Evolutionary conservation across 495 filamentous ascomycete species (phyloP).

Genomic region (Daldinia concentrica): DNA sequence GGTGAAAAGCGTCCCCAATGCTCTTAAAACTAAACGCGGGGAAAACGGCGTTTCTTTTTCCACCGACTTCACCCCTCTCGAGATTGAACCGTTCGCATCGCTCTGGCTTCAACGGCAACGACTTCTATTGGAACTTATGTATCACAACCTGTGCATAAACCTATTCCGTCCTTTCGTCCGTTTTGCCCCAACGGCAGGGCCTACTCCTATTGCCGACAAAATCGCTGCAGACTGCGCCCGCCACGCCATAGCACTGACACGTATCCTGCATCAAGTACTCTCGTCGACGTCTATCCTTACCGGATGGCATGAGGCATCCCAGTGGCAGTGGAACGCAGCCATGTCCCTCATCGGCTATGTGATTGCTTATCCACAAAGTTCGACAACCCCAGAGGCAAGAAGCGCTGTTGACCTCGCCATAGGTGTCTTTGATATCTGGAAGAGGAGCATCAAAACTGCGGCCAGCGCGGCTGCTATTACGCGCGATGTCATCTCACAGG

Average conservation of each 20-base stretch:
- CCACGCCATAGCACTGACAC: slow-evolving; percentile 60
- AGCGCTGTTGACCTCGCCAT: slow-evolving; percentile 53
- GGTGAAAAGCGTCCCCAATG: slow-evolving; percentile 51
- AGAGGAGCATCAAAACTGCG: slow-evolving; percentile 55
- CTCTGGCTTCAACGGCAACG: slow-evolving; percentile 60
- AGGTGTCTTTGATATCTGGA: slow-evolving; percentile 57
- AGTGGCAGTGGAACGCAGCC: slow-evolving; percentile 63
- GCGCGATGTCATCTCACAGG: slow-evolving; percentile 33
- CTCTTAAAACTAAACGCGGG: slow-evolving; percentile 52
- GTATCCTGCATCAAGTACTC: slow-evolving; percentile 62
- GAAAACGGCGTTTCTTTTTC: slow-evolving; percentile 53
- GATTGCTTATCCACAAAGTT: slow-evolving; percentile 52
- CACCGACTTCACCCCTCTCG: slow-evolving; percentile 48
- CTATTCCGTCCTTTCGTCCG: slow-evolving; percentile 60
- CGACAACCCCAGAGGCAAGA: slow-evolving; percentile 46
- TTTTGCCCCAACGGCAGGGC: slow-evolving; percentile 37
- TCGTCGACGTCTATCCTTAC: slow-evolving; percentile 54
- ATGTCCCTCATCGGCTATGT: slow-evolving; percentile 61
- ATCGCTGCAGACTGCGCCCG: slow-evolving; percentile 52
- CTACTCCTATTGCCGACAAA: slow-evolving; percentile 40
- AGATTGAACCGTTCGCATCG: slow-evolving; percentile 53
- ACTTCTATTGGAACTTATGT: slow-evolving; percentile 61
- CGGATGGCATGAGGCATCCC: slow-evolving; percentile 62
- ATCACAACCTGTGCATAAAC: slow-evolving; percentile 58
- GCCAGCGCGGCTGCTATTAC: slow-evolving; percentile 55